A percentile compares a stretch with the other conserved stretches of the same genome.
phyloP scores from a whole-genome alignment of 768 basidiomycete species.

The Leucocoprinus sp. region DNA sequence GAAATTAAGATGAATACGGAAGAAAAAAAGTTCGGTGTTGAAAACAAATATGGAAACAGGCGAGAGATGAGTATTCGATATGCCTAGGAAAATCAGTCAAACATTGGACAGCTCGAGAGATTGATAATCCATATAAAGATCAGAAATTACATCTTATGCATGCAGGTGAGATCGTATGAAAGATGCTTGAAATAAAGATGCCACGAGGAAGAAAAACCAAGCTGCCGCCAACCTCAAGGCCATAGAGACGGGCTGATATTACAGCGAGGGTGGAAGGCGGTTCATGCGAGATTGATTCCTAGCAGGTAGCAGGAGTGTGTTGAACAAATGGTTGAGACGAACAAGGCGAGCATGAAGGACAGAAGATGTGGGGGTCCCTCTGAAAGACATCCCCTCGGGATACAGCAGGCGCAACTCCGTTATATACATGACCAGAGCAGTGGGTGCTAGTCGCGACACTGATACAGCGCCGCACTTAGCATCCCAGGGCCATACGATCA shows the following conservation, averaged over 20 bases:
- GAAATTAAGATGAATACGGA: background rate
- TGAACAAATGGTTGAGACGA: slow-evolving; percentile 1
- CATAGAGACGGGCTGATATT: slow-evolving; percentile 3
- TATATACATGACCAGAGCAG: background rate
- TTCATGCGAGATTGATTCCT: background rate
- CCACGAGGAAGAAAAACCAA: background rate
- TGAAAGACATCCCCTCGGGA: background rate
- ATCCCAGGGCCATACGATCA: slow-evolving; percentile 32
- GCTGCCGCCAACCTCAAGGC: background rate
- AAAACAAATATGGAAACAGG: slow-evolving; percentile 7
- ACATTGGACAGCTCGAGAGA: background rate
- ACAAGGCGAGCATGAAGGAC: background rate
- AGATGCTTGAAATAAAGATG: slow-evolving; percentile 6
- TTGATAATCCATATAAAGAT: slow-evolving; percentile 8
- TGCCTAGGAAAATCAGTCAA: slow-evolving; percentile 10
- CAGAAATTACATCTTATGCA: slow-evolving; percentile 8
- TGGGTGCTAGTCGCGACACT: background rate
- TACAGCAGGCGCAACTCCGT: background rate
- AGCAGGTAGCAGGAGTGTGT: background rate
- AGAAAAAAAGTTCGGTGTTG: slow-evolving; percentile 7
- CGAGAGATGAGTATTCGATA: slow-evolving; percentile 7
- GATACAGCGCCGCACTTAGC: background rate
- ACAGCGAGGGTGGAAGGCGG: background rate
- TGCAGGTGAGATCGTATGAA: slow-evolving; percentile 6
- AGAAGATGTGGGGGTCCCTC: background rate